A percentile compares a stretch with the other conserved stretches of the same genome.
Evolutionary conservation across 441 rosid genomes (phyloP).

Genomic region (Dalechampia spathulata): DNA sequence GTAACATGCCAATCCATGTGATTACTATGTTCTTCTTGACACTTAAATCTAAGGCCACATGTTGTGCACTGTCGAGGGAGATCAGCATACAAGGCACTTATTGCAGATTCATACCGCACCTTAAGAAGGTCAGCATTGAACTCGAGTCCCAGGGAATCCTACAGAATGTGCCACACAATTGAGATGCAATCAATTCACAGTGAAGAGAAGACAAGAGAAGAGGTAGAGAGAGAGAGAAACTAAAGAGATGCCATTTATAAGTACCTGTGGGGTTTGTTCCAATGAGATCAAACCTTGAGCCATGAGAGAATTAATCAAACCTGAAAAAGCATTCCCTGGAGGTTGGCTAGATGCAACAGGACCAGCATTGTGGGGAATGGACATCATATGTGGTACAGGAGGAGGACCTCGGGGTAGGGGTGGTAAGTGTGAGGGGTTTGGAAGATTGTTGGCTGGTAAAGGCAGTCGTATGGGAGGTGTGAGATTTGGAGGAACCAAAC

Average conservation of each 20-base stretch:
- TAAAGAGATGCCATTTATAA: conserved; percentile 15
- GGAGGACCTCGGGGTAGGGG: conserved; percentile 55
- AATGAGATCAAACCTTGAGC: conserved; percentile 86
- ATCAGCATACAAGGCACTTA: conserved; percentile 66
- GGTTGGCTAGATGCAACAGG: conserved; percentile 40
- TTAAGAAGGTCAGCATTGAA: conserved; percentile 77
- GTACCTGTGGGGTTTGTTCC: conserved; percentile 68
- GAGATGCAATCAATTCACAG: conserved; percentile 9
- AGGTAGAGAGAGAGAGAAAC: conserved; percentile 5
- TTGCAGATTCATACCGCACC: conserved; percentile 74
- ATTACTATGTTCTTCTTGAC: conserved; percentile 91
- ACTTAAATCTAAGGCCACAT: conserved; percentile 89
- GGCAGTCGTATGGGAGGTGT: conserved; percentile 30
- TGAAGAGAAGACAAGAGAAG: no score
- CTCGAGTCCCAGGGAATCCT: conserved; percentile 71
- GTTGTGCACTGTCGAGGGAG: conserved; percentile 98
- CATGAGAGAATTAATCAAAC: conserved; percentile 78
- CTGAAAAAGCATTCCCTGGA: conserved; percentile 59
- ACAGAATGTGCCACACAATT: conserved; percentile 24
- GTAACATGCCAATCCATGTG: conserved; percentile 99
- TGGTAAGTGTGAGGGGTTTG: conserved; percentile 34
- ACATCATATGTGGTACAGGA: conserved; percentile 42
- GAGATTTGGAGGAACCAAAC: conserved; percentile 29
- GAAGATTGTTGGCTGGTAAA: conserved; percentile 38
- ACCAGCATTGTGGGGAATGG: conserved; percentile 39